A percentile compares a stretch with the other conserved stretches of the same genome.
Evolutionary conservation across 2,329 filamentous ascomycete species (phyloP).

Genomic region (Monilinia fructigena): DNA sequence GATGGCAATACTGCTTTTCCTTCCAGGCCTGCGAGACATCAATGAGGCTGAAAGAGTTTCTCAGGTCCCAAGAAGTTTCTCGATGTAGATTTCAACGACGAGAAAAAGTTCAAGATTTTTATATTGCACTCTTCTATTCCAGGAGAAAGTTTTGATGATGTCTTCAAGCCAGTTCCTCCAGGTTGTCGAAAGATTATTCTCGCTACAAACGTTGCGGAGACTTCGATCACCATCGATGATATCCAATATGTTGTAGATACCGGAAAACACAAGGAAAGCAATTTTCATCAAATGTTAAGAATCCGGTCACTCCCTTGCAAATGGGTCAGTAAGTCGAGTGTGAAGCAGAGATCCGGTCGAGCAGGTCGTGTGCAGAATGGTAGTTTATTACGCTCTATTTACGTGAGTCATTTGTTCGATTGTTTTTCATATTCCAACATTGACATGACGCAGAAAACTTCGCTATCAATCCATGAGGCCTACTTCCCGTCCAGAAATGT

Average conservation of each 20-base stretch:
- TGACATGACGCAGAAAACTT: constrained; percentile 44
- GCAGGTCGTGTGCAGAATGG: constrained; percentile 89
- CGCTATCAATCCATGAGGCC: constrained; percentile 77
- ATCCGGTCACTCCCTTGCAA: constrained; percentile 86
- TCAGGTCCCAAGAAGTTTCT: constrained; percentile 74
- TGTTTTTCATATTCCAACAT: neutral
- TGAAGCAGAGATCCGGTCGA: constrained; percentile 87
- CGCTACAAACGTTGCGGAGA: constrained; percentile 94
- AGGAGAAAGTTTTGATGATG: constrained; percentile 78
- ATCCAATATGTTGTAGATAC: constrained; percentile 93
- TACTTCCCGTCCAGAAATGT: constrained; percentile 78
- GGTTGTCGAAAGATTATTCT: constrained; percentile 89
- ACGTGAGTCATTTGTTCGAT: constrained; percentile 59
- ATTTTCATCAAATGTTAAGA: constrained; percentile 81
- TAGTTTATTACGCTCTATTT: constrained; percentile 87
- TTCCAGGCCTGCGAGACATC: constrained; percentile 89
- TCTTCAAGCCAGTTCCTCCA: constrained; percentile 70
- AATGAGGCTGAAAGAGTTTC: constrained; percentile 67
- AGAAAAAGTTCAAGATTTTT: constrained; percentile 78
- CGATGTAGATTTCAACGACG: constrained; percentile 55
- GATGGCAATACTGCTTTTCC: constrained; percentile 87
- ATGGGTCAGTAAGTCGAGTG: constrained; percentile 88
- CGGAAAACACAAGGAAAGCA: constrained; percentile 89
- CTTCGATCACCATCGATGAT: constrained; percentile 91
- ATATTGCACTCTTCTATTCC: constrained; percentile 87